These are phyloP conservation scores for Malania oleifera DNA, from an alignment of 164 flowering plant species.

Conservation along the genomic window DNA sequence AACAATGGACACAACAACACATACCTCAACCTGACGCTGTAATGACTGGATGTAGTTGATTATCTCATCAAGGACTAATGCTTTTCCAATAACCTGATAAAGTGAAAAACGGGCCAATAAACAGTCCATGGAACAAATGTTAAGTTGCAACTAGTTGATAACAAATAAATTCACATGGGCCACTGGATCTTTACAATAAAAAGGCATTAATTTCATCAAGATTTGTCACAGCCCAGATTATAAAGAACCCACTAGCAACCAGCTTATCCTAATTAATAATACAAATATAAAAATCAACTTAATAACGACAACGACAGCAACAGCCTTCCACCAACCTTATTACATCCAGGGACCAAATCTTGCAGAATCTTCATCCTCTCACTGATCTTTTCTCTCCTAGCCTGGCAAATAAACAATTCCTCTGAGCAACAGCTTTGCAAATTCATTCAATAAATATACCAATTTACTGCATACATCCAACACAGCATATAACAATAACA, in stretches of 20 bases:
- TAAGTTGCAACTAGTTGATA: neutral
- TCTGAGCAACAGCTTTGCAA: neutral
- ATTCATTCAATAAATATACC: neutral
- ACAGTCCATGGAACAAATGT: neutral
- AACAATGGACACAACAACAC: neutral
- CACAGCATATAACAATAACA: neutral
- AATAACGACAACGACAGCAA: too few species aligned
- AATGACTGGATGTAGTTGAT: conserved; percentile 83
- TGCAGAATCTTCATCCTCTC: conserved; percentile 97
- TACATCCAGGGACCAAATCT: conserved; percentile 97
- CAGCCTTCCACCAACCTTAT: too few species aligned
- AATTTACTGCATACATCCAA: neutral
- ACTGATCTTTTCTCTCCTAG: conserved; percentile 94
- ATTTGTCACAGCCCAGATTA: too few species aligned
- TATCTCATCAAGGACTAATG: conserved; percentile 85
- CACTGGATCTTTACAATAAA: neutral
- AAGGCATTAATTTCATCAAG: neutral
- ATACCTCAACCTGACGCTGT: conserved; percentile 84
- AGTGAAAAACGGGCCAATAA: conserved; percentile 3
- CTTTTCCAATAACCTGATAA: conserved; percentile 74
- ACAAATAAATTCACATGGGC: neutral
- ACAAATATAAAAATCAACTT: conserved; percentile 4
- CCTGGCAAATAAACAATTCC: conserved; percentile 40
- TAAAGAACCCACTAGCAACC: too few species aligned
- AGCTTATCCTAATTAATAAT: neutral